Evolutionary conservation across 495 filamentous ascomycete species (phyloP), one percentile per base, ranked within the genome.

Genomic region (Aspergillus nanangensis): DNA sequence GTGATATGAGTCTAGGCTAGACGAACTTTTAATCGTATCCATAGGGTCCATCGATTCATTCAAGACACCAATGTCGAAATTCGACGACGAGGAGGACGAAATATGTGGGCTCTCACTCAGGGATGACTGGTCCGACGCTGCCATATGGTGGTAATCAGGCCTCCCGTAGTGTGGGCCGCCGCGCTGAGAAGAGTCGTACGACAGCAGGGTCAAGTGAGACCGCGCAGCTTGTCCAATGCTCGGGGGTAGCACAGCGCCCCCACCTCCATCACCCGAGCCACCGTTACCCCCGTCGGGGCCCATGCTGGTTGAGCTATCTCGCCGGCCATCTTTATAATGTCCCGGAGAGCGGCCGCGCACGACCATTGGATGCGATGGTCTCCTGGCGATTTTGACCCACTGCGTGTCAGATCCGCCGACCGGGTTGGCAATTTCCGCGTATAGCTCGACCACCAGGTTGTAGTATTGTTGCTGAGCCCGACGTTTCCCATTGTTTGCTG

Each of bases 401-500:
- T 67, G 61, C 0, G 55, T 55, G 20, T 76, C 72, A 2, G 56
- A 35, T 36, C 48, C 38, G 45, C 65, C 48, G 47, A 69, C 27
- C 29, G 54, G 45, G 40, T 52, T 57, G 5, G 75, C 71, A 7
- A 93, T 71, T 51, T 96, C 86, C 19, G 85, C 92, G 53, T 82
- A 89, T 3, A 97, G 79, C 59, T 96, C 91, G 1, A 96, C 86
- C 22, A 96, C 79, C 22, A 97, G 74, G 52, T 94, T 90, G 61
- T 95, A 97, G 60, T 89, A 96, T 55, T 96, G 92, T 60, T 96
- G 92, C 9, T 88, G 87, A 0, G 92, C 90, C 35, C 92, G 74
- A 42, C 92, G 74, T 60, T 96, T 96, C 18, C 92, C 92, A 50
- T 97, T 97, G 69, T 97, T 97, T 3, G 90, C 90, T 1, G 92